These are phyloP conservation scores for Monosporascus cannonballus DNA, from an alignment of 2,329 filamentous ascomycete species.

Conservation along the genomic window DNA sequence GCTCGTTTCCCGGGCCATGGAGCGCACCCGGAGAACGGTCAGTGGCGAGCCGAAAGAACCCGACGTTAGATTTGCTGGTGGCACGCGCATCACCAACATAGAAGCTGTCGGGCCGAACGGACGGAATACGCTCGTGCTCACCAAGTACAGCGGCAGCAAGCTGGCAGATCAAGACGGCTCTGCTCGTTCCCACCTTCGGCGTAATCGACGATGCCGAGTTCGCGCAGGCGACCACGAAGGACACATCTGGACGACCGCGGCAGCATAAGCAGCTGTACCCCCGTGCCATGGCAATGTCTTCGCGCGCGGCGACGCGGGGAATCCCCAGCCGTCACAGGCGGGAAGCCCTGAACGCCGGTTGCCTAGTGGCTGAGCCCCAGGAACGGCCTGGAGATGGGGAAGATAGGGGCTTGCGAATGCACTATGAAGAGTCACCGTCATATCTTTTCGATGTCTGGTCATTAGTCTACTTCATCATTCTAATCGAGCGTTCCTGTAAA, in stretches of 20 bases:
- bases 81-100: slow-evolving; percentile 29
- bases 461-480: too few relatives aligned
- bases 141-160: slow-evolving; percentile 25
- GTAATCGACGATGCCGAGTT: slow-evolving; percentile 39
- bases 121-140: slow-evolving; percentile 27
- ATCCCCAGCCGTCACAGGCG: slow-evolving; percentile 31
- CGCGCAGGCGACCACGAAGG: slow-evolving; percentile 30
- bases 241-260: slow-evolving; percentile 27
- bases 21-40: slow-evolving; percentile 32
- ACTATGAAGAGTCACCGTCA: too few relatives aligned
- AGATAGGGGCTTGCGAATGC: too few relatives aligned
- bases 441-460: too few relatives aligned
- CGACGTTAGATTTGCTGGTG: slow-evolving; percentile 35
- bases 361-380: too few relatives aligned
- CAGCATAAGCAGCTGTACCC: slow-evolving; percentile 32
- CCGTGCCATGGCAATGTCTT: slow-evolving; percentile 35
- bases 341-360: slow-evolving; percentile 26
- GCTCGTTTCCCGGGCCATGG: slow-evolving; percentile 25
- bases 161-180: slow-evolving; percentile 33
- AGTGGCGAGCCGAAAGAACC: slow-evolving; percentile 36
- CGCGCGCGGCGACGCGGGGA: slow-evolving; percentile 37
- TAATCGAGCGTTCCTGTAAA: too few relatives aligned
- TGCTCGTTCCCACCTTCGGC: slow-evolving; percentile 43
- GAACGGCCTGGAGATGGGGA: too few relatives aligned
- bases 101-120: slow-evolving; percentile 10